Conservation (phyloP, 768 basidiomycete genomes). For the Naematelia aurantialba region DNA sequence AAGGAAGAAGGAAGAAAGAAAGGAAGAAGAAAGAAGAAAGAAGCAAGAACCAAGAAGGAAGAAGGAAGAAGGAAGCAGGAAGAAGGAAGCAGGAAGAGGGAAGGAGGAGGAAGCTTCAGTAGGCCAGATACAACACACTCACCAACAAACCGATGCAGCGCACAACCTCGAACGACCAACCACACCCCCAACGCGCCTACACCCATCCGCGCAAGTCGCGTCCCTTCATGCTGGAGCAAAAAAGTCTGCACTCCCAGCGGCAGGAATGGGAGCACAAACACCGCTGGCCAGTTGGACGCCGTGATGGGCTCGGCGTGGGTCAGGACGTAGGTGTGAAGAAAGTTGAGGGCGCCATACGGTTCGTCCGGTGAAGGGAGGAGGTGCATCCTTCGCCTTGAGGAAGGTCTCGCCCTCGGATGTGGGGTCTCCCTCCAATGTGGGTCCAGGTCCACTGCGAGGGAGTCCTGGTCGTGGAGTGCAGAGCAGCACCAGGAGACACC, state of each 20-base stretch:
- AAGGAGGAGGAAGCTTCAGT: not conserved
- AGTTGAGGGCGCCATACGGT: constrained; percentile 29
- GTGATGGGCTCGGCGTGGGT: constrained; percentile 18
- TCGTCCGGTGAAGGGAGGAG: not conserved
- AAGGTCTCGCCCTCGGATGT: not conserved
- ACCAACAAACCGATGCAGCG: constrained; percentile 25
- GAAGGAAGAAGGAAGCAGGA: not conserved
- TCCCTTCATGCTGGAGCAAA: constrained; percentile 22
- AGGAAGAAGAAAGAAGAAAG: not conserved
- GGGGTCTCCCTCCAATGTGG: not conserved
- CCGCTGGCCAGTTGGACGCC: constrained; percentile 11
- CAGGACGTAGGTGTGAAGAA: constrained; percentile 29
- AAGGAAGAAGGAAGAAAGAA: not conserved
- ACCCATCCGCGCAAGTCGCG: constrained; percentile 13
- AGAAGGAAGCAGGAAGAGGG: not conserved
- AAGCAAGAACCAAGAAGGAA: not conserved
- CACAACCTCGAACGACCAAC: constrained; percentile 10
- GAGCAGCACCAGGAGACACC: not conserved
- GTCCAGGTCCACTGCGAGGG: too few species aligned
- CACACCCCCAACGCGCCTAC: constrained; percentile 11
- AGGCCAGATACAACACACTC: constrained; percentile 1
- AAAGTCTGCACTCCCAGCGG: constrained; percentile 26
- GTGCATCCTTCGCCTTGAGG: not conserved
- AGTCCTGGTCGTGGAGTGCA: too few species aligned
- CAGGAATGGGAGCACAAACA: constrained; percentile 20